These are phyloP conservation scores for Fremontodendron californicum DNA, from an alignment of 345 rosid genomes.

Conservation along the genomic window DNA sequence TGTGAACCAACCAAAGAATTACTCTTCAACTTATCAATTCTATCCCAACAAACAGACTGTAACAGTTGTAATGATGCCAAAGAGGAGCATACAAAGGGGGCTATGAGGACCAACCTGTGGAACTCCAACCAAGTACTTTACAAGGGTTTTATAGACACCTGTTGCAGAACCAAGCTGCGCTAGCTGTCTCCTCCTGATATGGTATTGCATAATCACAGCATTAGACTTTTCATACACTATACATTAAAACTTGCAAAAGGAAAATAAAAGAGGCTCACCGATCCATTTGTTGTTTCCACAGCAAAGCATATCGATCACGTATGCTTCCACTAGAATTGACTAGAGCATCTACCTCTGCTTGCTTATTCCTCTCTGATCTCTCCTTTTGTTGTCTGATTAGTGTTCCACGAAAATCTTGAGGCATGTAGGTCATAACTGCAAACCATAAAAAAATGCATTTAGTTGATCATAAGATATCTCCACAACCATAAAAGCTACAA, in stretches of 20 bases:
- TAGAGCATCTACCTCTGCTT: conserved; percentile 86
- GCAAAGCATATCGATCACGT: conserved; percentile 69
- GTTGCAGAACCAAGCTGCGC: conserved; percentile 97
- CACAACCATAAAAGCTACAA: neutral
- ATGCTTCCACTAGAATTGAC: conserved; percentile 76
- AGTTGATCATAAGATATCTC: neutral
- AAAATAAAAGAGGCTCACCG: conserved; percentile 45
- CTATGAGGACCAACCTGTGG: conserved; percentile 65
- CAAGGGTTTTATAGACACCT: conserved; percentile 96
- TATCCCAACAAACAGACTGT: neutral
- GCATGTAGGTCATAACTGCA: conserved; percentile 99
- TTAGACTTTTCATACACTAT: conserved; percentile 13
- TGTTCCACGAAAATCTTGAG: conserved; percentile 97
- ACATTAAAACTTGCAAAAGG: conserved; percentile 5
- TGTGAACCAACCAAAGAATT: neutral
- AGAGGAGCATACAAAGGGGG: neutral
- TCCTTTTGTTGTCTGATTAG: conserved; percentile 85
- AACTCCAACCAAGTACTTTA: conserved; percentile 97
- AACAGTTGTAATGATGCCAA: neutral
- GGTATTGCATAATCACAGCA: conserved; percentile 16
- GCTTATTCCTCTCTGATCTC: conserved; percentile 96
- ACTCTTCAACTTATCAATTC: conserved; percentile 4
- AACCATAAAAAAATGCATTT: neutral
- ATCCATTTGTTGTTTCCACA: conserved; percentile 97
- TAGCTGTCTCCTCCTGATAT: conserved; percentile 79